Base-by-base conservation (phyloP, 345 rosid species). In the Eucalyptus erythrocorys region DNA sequence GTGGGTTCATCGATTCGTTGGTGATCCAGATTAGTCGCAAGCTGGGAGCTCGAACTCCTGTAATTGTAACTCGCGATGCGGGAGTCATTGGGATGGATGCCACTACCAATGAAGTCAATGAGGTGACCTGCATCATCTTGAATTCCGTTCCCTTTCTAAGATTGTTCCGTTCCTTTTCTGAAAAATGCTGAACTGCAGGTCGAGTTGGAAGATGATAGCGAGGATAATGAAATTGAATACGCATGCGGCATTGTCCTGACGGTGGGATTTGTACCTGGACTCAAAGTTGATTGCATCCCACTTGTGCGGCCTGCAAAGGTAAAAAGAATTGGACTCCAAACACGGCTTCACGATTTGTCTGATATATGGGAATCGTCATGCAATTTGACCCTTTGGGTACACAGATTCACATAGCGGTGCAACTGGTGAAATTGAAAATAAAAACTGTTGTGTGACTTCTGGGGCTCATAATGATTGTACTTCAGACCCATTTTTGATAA, bases 201-300 rank as follows among this genome's bases (percentile, higher is more conserved):
- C 30, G 91, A 92, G 87, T 86, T 81, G 86, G 88, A 86, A 85
- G 87, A 51, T 80, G 86, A 85, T 22, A 86, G 26, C 61, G 85
- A 30, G n/a, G 30, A 64, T 84, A 30, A 48, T 79, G 42, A 19
- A 86, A 87, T 61, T 85, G 90, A 81, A 32, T 71, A 43, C 37
- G 24, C 6, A 40, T 11, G 30, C 34, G 96, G 97, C 86, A 91
- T 96, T 30, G 88, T 92, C 47, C 90, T 97, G 93, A 95, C 98
- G 3, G 92, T 97, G 50, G 99, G 98, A 55, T 96, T 91, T 91
- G 64, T 96, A 32, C 99, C 99, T 6, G 99, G 99, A 90, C 86
- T 96, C 27, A 95, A 94, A 92, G 99, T 96, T 61, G 97, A 95
- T 32, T 95, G 87, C 66, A 90, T 97, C 91, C 96, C 98, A 24